A percentile compares a stretch with the other conserved stretches of the same genome.
Conservation (phyloP, 2,329 filamentous ascomycete genomes). For the Calonectria honghensis region DNA sequence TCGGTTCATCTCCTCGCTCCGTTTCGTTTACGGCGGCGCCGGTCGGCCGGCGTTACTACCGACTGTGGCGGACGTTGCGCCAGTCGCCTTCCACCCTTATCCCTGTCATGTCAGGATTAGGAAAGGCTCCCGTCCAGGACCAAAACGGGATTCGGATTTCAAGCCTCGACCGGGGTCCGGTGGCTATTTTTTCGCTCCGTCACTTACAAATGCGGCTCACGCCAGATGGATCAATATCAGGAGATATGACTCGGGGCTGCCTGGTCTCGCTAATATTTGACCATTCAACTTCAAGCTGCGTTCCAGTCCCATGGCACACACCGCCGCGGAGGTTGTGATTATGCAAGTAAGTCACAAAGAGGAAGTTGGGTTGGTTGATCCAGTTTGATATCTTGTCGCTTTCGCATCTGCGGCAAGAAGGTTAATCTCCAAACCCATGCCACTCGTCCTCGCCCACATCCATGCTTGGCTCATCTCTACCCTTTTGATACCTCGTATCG, state of each 20-base stretch:
- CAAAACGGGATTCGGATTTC: constrained; percentile 44
- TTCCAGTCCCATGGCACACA: not conserved
- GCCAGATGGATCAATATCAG: constrained; percentile 41
- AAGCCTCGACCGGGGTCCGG: constrained; percentile 31
- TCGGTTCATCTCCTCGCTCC: constrained; percentile 25
- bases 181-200: constrained; percentile 25
- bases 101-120: constrained; percentile 20
- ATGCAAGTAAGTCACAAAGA: constrained; percentile 14
- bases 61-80: constrained; percentile 29
- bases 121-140: constrained; percentile 10
- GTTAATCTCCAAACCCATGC: constrained; percentile 53
- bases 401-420: constrained; percentile 26
- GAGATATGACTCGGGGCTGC: constrained; percentile 33
- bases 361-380: not conserved
- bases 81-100: not conserved
- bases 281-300: constrained; percentile 6
- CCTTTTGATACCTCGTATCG: constrained; percentile 44
- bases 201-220: constrained; percentile 30
- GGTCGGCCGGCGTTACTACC: constrained; percentile 35
- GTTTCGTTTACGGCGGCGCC: constrained; percentile 22
- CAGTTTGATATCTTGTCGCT: constrained; percentile 27
- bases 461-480: constrained; percentile 40
- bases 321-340: constrained; percentile 19
- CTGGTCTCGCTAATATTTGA: constrained; percentile 23
- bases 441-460: constrained; percentile 52